These are phyloP conservation scores for Jaltomata sinuosa DNA, from an alignment of 257 asterid genomes.

Conservation along the genomic window DNA sequence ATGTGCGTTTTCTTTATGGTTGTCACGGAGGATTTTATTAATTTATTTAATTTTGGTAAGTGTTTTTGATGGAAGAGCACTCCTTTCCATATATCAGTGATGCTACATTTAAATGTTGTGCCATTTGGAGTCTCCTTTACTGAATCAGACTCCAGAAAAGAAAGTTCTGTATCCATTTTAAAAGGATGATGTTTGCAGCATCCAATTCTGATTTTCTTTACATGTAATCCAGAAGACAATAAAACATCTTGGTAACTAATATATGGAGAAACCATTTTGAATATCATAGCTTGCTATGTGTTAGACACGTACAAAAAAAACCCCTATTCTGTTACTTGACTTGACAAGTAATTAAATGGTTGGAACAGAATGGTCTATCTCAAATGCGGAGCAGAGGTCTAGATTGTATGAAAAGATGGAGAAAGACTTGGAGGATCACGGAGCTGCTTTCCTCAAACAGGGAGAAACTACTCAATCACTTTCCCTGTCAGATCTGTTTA, in stretches of 20 bases:
- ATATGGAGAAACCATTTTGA: background rate
- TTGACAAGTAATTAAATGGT: slow-evolving; percentile 5
- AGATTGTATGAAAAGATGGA: slow-evolving; percentile 64
- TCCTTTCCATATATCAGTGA: background rate
- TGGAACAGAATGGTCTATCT: slow-evolving; percentile 30
- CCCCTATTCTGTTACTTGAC: background rate
- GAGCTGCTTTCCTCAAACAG: slow-evolving; percentile 69
- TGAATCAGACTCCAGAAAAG: background rate
- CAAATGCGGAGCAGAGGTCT: slow-evolving; percentile 58
- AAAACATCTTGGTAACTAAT: background rate
- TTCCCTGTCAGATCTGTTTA: slow-evolving; percentile 73
- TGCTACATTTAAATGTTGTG: background rate
- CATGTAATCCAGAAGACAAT: background rate
- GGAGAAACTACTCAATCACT: slow-evolving; percentile 93
- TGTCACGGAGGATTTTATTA: background rate
- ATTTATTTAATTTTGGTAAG: background rate
- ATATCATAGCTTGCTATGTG: background rate
- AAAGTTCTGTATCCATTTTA: background rate
- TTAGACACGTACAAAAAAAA: background rate
- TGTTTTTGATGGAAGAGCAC: background rate
- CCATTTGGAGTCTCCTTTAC: background rate
- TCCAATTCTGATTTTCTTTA: background rate
- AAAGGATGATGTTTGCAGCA: background rate
- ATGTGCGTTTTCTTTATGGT: background rate
- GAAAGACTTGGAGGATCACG: slow-evolving; percentile 70